Evolutionary conservation across 805 yeast genomes (phyloP), one percentile per base, ranked within the genome.

Genomic region (Candida ortonii): DNA sequence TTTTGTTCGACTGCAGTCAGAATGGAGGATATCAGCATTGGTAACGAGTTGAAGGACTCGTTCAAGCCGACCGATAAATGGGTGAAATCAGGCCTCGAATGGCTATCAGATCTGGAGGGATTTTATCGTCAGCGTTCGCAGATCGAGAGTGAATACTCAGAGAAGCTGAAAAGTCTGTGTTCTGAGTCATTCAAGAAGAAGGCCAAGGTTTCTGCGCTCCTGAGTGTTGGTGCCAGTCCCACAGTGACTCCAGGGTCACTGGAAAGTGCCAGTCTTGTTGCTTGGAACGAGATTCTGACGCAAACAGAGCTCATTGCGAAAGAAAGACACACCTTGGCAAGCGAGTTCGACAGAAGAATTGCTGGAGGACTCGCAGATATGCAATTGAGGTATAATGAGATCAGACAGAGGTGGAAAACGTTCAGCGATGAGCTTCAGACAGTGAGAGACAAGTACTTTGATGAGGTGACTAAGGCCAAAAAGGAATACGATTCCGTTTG

Each of bases 151-250:
- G 97, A 90, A 48, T 88, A 90, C 50, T 70, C 95, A 8, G 63
- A 68, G 12, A 83, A 78, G 46, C 65, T 93, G 36, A 68, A 73
- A 34, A 71, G 71, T 7, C 61, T 93, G 39, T 70, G 86, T 27
- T 62, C 77, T 33, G 85, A 79, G 40, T 84, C 78, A 43, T 78
- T 86, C 48, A 80, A 78, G 39, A 82, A 77, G 58, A 88, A 89
- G 55, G 82, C 95, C 30, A 76, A 77, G 44, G 60, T 69, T 12
- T 68, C 86, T 8, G 75, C 90, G 0, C 57, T 64, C 10, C 60
- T 93, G 18, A 77, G 89, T 27, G 98, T 93, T 2, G 99, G 99
- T 16, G 95, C 86, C 41, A 74, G 75, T 12, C 98, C 99, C 0
- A 73, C 78, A 25, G 74, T 85, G 26, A 93, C 99, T 0, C 97